Base-by-base conservation (phyloP, 495 filamentous ascomycete species). In the Astrocystis sublimbata region DNA sequence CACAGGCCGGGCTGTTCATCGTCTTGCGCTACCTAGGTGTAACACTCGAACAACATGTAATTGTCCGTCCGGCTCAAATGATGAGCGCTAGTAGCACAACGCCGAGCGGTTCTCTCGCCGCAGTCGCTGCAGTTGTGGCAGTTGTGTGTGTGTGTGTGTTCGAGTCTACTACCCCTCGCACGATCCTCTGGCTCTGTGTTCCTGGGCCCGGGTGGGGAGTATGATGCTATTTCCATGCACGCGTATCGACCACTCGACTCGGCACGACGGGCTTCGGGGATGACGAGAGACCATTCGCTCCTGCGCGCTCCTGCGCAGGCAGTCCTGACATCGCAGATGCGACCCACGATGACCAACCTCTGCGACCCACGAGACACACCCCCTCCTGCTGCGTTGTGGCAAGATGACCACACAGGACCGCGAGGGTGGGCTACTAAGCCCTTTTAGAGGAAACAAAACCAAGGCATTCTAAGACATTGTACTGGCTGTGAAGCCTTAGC, bases 391-490 rank as follows among this genome's bases (percentile, higher is more conserved):
- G 59, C 46, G 68, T 55, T 75, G 78, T 78, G 77, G 77, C 76
- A 72, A 75, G 70, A 76, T 71, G 61, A 65, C 67, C 60, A 61
- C 61, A 64, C 62, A 67, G 57, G 53, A 65, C 55, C 19, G n/a
- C 38, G 51, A 65, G 61, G 64, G 66, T 69, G 68, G 68, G 63
- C 65, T 33, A 66, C 64, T 64, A 62, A 63, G 70, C 58, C 65
- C 62, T 72, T 62, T 62, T 68, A 68, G 63, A 65, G 23, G 68
- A 60, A 70, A 68, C 70, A 65, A 68, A 71, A 67, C 62, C 76
- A 79, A 75, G 76, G 74, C 76, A 75, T 71, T 68, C 69, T 71
- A 74, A 79, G 78, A 79, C 79, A 79, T 80, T 70, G 71, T 71
- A 72, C 71, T 75, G 69, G 75, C 74, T 73, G 70, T 74, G 70